Evolutionary conservation across 768 basidiomycete genomes (phyloP), one percentile per base, ranked within the genome.

Genomic region (Cubamyces lactineus): DNA sequence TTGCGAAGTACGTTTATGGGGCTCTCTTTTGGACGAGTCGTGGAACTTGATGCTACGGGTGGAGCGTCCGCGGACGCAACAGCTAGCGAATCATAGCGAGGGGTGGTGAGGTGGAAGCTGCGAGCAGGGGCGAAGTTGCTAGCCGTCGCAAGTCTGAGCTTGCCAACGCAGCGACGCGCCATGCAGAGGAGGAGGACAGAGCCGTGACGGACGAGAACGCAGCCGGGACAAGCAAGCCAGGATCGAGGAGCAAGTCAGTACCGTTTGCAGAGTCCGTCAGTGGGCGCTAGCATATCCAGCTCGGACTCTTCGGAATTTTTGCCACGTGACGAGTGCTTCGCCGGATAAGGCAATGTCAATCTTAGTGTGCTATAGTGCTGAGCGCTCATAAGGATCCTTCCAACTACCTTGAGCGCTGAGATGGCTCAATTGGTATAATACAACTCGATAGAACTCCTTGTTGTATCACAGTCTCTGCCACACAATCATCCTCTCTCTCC

Each of bases 401-500:
- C 34, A 34, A 6, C 34, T 9, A 34, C 34, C 5, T 34, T 9
- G 5, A 11, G 34, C 34, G 9, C 34, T 34, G 34, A 34, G 34
- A 34, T 9, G 9, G 11, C 9, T 34, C 9, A 9, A 28, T 19
- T 4, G n/a, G 19, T 23, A 24, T 21, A 9, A 7, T 26, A 54
- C 19, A n/a, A 11, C 5, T 28, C 28, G 28, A 3, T 38, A 21
- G 45, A 34, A 28, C 16, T 21, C 15, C 39, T 41, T 26, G 4
- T 6, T 24, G n/a, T 19, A 17, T 59, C 42, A 65, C 46, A 65
- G n/a, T 38, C 52, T 79, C 72, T 72, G 82, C 85, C 84, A 86
- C 4, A 88, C 82, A 0, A 86, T 69, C 16, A 88, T 64, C 47
- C 78, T 77, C 62, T 87, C 85, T 64, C 72, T 78, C 12, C 80